phyloP scores from a whole-genome alignment of 2,329 filamentous ascomycete genomes.

The Diaporthe amygdali region DNA sequence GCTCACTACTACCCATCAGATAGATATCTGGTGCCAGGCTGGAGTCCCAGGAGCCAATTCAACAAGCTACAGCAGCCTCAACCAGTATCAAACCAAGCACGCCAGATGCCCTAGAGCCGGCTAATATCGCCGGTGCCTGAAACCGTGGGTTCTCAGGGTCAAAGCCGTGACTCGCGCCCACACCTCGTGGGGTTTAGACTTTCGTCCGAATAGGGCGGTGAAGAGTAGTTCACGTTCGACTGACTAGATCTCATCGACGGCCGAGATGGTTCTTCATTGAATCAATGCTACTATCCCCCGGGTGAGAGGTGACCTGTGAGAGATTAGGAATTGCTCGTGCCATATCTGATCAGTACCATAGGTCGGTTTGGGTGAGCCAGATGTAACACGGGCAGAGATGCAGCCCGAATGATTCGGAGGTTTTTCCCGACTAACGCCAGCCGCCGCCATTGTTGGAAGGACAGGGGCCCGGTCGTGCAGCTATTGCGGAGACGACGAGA shows the following conservation, averaged over 20 bases:
- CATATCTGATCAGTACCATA: neutral
- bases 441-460: neutral
- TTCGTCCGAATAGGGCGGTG: constrained; percentile 15
- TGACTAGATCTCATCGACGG: constrained; percentile 5
- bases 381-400: neutral
- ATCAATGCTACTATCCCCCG: neutral
- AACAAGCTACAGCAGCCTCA: neutral
- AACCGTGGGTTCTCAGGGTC: constrained; percentile 3
- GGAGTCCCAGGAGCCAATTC: neutral
- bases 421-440: constrained; percentile 7
- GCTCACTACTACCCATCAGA: neutral
- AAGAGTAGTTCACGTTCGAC: constrained; percentile 7
- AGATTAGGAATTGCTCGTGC: constrained; percentile 1
- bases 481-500: constrained; percentile 2
- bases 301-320: neutral
- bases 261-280: neutral
- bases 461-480: constrained; percentile 2
- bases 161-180: constrained; percentile 17
- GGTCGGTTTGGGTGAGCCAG: neutral
- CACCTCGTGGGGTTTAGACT: constrained; percentile 19
- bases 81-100: neutral
- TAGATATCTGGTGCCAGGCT: constrained; percentile 3
- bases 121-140: constrained; percentile 5
- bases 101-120: neutral
- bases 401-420: neutral